Evolutionary conservation across 1,284 basidiomycete species (phyloP).

Genomic region (Melampsora americana): DNA sequence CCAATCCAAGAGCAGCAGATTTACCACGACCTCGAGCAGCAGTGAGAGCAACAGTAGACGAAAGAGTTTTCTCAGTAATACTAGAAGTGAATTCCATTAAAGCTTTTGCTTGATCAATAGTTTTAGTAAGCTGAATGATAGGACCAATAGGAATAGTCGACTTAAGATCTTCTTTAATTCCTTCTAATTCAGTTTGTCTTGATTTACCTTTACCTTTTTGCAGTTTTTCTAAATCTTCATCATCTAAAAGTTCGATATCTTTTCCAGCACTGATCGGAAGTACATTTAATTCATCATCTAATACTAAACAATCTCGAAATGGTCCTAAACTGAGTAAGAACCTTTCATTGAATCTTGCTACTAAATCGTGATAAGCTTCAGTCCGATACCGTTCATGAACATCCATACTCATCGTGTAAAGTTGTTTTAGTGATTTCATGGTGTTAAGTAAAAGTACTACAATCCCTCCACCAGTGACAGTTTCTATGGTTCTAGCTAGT

Average conservation of each 20-base stretch:
- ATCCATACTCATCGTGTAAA: constrained; percentile 97
- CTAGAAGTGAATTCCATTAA: constrained; percentile 88
- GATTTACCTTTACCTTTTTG: constrained; percentile 60
- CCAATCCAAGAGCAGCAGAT: constrained; percentile 88
- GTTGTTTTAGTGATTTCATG: constrained; percentile 86
- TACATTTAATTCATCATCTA: constrained; percentile 98
- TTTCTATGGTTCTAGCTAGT: constrained; percentile 94
- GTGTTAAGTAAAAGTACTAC: constrained; percentile 89
- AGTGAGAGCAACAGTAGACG: constrained; percentile 90
- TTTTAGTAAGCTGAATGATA: constrained; percentile 85
- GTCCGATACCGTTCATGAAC: constrained; percentile 82
- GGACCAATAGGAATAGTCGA: constrained; percentile 86
- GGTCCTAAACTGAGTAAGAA: constrained; percentile 92
- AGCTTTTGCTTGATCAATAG: constrained; percentile 78
- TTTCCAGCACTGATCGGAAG: constrained; percentile 94
- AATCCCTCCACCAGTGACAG: constrained; percentile 93
- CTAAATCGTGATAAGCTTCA: constrained; percentile 70
- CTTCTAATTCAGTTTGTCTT: constrained; percentile 65
- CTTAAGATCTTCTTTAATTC: constrained; percentile 73
- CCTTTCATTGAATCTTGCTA: constrained; percentile 95
- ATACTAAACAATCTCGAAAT: constrained; percentile 82
- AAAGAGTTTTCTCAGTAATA: constrained; percentile 84
- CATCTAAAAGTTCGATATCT: constrained; percentile 72
- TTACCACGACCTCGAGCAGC: constrained; percentile 94
- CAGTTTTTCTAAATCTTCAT: constrained; percentile 22